phyloP scores from a whole-genome alignment of 306 rosid species.

The Inga leiocalycina region DNA sequence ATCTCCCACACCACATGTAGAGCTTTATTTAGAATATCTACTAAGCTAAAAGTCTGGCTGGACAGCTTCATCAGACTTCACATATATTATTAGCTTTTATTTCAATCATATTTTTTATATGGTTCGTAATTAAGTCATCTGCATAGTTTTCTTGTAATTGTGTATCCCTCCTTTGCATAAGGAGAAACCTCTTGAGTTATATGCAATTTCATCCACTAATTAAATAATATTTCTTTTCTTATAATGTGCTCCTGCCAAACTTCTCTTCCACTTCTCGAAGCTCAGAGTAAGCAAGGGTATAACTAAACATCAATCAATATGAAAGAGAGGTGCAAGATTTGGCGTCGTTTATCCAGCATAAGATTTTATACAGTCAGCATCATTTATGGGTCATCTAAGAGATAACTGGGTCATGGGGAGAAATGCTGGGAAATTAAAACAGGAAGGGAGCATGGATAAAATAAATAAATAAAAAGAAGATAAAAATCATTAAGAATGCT shows the following conservation, averaged over 20 bases:
- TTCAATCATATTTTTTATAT: background rate
- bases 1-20: background rate
- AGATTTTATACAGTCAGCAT: background rate
- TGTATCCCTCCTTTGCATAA: background rate
- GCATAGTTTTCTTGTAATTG: background rate
- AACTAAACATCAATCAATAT: background rate
- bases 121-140: background rate
- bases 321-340: background rate
- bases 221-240: too few relatives aligned
- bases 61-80: background rate
- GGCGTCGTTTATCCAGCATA: background rate
- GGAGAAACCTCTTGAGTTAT: background rate
- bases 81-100: background rate
- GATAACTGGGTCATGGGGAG: too few relatives aligned
- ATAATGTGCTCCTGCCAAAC: background rate
- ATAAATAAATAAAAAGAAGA: too few relatives aligned
- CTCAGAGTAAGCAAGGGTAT: background rate
- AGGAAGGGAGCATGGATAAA: too few relatives aligned
- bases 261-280: background rate
- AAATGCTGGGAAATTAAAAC: too few relatives aligned
- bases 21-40: background rate
- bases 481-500: too few relatives aligned
- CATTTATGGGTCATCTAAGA: too few relatives aligned
- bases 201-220: background rate
- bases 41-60: background rate